A percentile compares a stretch with the other conserved stretches of the same genome.
Conservation (phyloP, 805 yeast genomes). For the Ogataea minuta region DNA sequence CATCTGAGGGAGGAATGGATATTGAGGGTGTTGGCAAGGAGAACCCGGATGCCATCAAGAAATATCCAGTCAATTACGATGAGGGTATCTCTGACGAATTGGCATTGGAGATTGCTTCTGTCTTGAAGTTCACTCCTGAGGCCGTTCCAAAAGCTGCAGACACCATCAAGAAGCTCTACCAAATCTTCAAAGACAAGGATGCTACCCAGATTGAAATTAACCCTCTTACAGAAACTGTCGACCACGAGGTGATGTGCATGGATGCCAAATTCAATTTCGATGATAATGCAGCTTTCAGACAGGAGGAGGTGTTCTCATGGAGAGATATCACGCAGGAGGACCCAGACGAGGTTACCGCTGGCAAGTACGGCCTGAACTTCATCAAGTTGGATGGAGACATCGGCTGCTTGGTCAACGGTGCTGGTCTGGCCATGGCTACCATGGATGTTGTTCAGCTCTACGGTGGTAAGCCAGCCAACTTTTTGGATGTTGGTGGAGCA, state of each 20-base stretch:
- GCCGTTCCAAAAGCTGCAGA: conserved; percentile 86
- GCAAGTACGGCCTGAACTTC: conserved; percentile 87
- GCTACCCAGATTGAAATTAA: conserved; percentile 98
- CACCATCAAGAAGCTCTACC: conserved; percentile 81
- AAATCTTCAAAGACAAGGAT: conserved; percentile 86
- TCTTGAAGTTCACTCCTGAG: conserved; percentile 74
- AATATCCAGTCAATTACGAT: conserved; percentile 74
- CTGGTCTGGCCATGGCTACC: conserved; percentile 99
- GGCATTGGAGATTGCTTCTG: conserved; percentile 74
- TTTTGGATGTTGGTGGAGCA: conserved; percentile 99
- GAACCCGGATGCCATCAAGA: conserved; percentile 88
- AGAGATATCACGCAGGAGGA: conserved; percentile 98
- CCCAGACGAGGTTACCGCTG: conserved; percentile 93
- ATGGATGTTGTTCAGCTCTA: conserved; percentile 98
- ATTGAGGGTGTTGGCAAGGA: conserved; percentile 96
- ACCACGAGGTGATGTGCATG: conserved; percentile 92
- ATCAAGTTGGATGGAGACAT: conserved; percentile 98
- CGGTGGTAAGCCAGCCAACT: conserved; percentile 99
- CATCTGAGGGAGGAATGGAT: conserved; percentile 99
- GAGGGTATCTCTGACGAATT: conserved; percentile 76
- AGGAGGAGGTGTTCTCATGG: conserved; percentile 92
- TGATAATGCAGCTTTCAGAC: conserved; percentile 94
- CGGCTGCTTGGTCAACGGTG: conserved; percentile 99
- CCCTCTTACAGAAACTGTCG: conserved; percentile 92
- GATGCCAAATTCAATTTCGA: conserved; percentile 99